Percentiles rank a stretch among this genome's conserved stretches.
Evolutionary conservation across 1,284 basidiomycete species (phyloP).

Genomic region (Irpex rosettiformis): DNA sequence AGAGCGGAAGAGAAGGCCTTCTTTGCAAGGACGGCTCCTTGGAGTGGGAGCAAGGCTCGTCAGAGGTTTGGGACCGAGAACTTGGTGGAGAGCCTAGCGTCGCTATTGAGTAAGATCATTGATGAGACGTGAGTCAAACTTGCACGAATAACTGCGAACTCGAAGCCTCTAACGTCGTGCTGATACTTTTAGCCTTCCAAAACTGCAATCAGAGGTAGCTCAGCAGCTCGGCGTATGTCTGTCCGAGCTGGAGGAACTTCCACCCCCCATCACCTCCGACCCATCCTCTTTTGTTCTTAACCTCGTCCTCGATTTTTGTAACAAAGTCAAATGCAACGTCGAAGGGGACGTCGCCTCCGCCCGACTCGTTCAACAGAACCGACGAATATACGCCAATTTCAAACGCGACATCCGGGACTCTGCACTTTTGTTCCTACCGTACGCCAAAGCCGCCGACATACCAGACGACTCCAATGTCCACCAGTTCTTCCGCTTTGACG

Average conservation of each 20-base stretch:
- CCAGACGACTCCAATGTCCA: not conserved
- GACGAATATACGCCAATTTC: constrained; percentile 31
- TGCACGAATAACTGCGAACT: not conserved
- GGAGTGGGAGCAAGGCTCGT: constrained; percentile 41
- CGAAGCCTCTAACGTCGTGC: not conserved
- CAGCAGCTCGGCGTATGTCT: constrained; percentile 35
- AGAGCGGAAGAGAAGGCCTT: constrained; percentile 39
- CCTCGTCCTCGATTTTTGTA: constrained; percentile 35
- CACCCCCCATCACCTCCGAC: constrained; percentile 35
- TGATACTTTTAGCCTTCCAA: constrained; percentile 33
- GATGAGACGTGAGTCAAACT: constrained; percentile 41
- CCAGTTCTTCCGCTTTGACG: constrained; percentile 9
- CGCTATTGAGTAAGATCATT: constrained; percentile 48
- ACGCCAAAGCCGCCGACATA: constrained; percentile 3
- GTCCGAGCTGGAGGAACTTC: constrained; percentile 38
- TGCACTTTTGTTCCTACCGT: constrained; percentile 34
- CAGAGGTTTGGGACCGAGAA: constrained; percentile 52
- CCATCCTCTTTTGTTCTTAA: constrained; percentile 43
- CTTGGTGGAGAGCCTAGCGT: constrained; percentile 50
- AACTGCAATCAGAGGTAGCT: constrained; percentile 34
- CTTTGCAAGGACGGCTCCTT: constrained; percentile 47
- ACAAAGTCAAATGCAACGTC: constrained; percentile 34
- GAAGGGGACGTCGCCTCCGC: constrained; percentile 32
- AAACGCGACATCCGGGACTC: constrained; percentile 35
- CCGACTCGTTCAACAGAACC: constrained; percentile 33